These are phyloP conservation scores for Erysiphe pulchra DNA, from an alignment of 2,329 filamentous ascomycete genomes.

Conservation along the genomic window DNA sequence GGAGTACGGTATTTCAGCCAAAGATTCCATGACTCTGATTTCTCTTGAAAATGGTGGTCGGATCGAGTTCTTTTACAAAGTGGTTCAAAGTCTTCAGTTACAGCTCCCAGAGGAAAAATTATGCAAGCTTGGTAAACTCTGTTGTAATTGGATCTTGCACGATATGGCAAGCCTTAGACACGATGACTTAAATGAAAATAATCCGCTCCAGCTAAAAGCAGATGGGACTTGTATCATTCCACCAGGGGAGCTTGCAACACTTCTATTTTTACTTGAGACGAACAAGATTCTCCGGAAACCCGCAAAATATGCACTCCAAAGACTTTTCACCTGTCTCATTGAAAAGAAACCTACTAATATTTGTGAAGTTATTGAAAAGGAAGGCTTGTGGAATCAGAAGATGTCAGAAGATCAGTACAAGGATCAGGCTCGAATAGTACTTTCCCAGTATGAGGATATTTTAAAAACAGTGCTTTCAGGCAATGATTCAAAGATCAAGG, in stretches of 20 bases:
- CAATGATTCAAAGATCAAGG: constrained; percentile 38
- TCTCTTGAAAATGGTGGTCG: constrained; percentile 54
- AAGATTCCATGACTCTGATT: constrained; percentile 63
- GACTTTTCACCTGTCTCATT: constrained; percentile 20
- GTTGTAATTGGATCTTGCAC: constrained; percentile 45
- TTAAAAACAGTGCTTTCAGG: constrained; percentile 33
- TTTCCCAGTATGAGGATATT: constrained; percentile 25
- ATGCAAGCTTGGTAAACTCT: constrained; percentile 19
- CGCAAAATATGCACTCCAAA: constrained; percentile 31
- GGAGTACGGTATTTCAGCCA: constrained; percentile 42
- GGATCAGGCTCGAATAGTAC: constrained; percentile 23
- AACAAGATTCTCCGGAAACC: constrained; percentile 25
- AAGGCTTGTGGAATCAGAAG: constrained; percentile 26
- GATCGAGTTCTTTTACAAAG: constrained; percentile 55
- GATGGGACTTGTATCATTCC: constrained; percentile 9
- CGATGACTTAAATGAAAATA: constrained; percentile 13
- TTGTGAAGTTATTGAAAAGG: constrained; percentile 26
- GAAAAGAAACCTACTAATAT: constrained; percentile 17
- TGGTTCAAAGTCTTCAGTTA: constrained; percentile 20
- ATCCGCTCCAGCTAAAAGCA: constrained; percentile 7
- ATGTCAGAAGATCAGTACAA: constrained; percentile 29
- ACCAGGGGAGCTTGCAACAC: constrained; percentile 14
- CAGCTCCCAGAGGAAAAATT: constrained; percentile 1
- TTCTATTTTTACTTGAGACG: constrained; percentile 19
- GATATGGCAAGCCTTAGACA: constrained; percentile 44